Evolutionary conservation across 1,284 basidiomycete species (phyloP).

Genomic region (Cutaneotrichosporon daszewskae): DNA sequence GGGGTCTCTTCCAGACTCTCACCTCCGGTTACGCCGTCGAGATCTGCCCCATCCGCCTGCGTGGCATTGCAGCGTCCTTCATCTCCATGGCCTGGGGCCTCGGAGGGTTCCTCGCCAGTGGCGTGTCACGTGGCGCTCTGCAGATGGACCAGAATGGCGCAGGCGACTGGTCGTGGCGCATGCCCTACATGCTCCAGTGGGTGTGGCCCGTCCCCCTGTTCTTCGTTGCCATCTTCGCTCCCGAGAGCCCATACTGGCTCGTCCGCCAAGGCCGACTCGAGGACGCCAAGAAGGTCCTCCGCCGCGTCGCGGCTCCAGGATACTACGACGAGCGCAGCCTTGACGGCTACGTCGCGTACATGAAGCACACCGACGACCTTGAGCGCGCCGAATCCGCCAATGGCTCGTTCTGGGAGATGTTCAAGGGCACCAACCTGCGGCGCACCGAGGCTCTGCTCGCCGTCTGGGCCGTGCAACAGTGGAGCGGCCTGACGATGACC

Average conservation of each 20-base stretch:
- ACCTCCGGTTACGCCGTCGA: constrained; percentile 51
- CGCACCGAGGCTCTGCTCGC: constrained; percentile 46
- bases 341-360: constrained; percentile 40
- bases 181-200: constrained; percentile 22
- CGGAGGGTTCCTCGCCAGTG: constrained; percentile 43
- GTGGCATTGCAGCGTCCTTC: constrained; percentile 48
- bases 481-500: constrained; percentile 17
- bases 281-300: constrained; percentile 38
- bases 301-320: constrained; percentile 34
- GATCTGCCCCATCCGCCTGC: constrained; percentile 50
- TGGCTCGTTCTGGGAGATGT: constrained; percentile 48
- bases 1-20: constrained; percentile 36
- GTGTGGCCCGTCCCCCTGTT: constrained; percentile 21
- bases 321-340: constrained; percentile 25
- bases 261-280: constrained; percentile 33
- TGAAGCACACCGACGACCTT: constrained; percentile 23
- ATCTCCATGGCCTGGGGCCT: constrained; percentile 50
- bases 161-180: constrained; percentile 21
- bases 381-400: constrained; percentile 25
- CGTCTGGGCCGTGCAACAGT: constrained; percentile 14
- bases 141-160: no score
- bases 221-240: constrained; percentile 11
- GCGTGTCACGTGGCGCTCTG: constrained; percentile 41
- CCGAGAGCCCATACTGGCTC: constrained; percentile 20
- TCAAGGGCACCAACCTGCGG: constrained; percentile 46